phyloP scores from a whole-genome alignment of 2,329 filamentous ascomycete species.

The Daldinia eschscholtzii region DNA sequence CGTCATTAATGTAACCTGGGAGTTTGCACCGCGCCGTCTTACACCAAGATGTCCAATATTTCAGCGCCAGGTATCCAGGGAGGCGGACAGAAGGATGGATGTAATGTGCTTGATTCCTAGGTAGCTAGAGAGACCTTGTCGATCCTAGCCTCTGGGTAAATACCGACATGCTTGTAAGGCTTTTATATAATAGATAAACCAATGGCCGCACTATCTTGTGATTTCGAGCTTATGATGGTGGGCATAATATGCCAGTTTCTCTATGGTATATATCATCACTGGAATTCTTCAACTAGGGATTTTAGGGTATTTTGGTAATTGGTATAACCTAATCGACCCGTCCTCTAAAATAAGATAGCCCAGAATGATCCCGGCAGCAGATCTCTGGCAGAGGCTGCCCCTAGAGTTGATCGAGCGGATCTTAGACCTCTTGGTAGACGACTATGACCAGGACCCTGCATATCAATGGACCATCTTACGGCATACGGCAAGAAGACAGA shows the following conservation, averaged over 20 bases:
- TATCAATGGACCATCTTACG: slow-evolving; percentile 42
- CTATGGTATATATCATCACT: slow-evolving; percentile 32
- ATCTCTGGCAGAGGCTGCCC: slow-evolving; percentile 36
- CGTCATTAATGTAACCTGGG: slow-evolving; percentile 35
- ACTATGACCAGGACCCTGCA: slow-evolving; percentile 37
- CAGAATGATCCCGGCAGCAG: slow-evolving; percentile 28
- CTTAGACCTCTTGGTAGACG: slow-evolving; percentile 36
- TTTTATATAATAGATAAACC: slow-evolving; percentile 17
- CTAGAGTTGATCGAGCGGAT: slow-evolving; percentile 41
- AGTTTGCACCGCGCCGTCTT: slow-evolving; percentile 22
- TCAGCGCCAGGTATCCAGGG: slow-evolving; percentile 24
- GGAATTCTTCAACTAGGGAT: slow-evolving; percentile 8
- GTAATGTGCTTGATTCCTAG: slow-evolving; percentile 24
- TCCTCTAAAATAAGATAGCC: slow-evolving; percentile 16
- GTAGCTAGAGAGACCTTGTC: slow-evolving; percentile 21
- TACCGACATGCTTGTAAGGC: slow-evolving; percentile 30
- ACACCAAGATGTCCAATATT: slow-evolving; percentile 30
- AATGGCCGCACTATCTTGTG: slow-evolving; percentile 21
- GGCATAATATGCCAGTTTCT: slow-evolving; percentile 6
- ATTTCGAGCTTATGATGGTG: slow-evolving; percentile 19
- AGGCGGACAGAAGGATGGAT: slow-evolving; percentile 25
- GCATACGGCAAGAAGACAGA: slow-evolving; percentile 34
- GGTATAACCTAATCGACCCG: slow-evolving; percentile 19
- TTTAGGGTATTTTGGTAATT: slow-evolving; percentile 18
- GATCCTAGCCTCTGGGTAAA: slow-evolving; percentile 35